These are phyloP conservation scores for Beauveria asiatica DNA, from an alignment of 2,329 filamentous ascomycete genomes.

Conservation along the genomic window DNA sequence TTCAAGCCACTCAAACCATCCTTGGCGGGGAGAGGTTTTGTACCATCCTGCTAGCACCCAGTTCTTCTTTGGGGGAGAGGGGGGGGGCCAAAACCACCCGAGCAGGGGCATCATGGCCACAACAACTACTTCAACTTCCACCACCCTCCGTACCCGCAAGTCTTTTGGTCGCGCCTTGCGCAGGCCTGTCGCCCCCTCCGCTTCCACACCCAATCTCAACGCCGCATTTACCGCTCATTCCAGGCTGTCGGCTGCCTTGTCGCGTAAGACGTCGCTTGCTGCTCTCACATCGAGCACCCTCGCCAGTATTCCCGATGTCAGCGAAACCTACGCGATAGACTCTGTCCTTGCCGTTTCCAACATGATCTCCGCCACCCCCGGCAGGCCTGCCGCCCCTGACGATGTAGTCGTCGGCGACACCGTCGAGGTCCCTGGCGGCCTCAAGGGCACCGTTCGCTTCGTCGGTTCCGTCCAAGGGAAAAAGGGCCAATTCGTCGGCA, in stretches of 20 bases:
- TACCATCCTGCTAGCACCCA: neutral
- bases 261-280: slow-evolving; percentile 64
- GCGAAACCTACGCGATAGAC: slow-evolving; percentile 52
- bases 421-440: slow-evolving; percentile 88
- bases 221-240: slow-evolving; percentile 42
- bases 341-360: slow-evolving; percentile 36
- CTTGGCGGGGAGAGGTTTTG: neutral
- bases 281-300: slow-evolving; percentile 57
- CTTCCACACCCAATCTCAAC: slow-evolving; percentile 52
- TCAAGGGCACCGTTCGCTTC: slow-evolving; percentile 85
- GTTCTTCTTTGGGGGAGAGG: neutral
- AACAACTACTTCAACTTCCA: slow-evolving; percentile 11
- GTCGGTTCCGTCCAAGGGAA: slow-evolving; percentile 81
- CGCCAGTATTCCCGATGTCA: slow-evolving; percentile 58
- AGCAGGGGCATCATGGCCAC: slow-evolving; percentile 11
- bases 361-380: slow-evolving; percentile 48
- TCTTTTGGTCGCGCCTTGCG: slow-evolving; percentile 31
- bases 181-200: slow-evolving; percentile 34
- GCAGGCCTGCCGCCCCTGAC: slow-evolving; percentile 54
- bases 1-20: neutral
- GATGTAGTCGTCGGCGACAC: slow-evolving; percentile 66
- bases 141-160: slow-evolving; percentile 9
- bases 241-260: slow-evolving; percentile 38
- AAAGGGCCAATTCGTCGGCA: slow-evolving; percentile 83
- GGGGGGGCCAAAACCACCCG: neutral